Evolutionary conservation across 805 yeast species (phyloP), one percentile per base, ranked within the genome.

Genomic region (Teunomyces funiuensis): DNA sequence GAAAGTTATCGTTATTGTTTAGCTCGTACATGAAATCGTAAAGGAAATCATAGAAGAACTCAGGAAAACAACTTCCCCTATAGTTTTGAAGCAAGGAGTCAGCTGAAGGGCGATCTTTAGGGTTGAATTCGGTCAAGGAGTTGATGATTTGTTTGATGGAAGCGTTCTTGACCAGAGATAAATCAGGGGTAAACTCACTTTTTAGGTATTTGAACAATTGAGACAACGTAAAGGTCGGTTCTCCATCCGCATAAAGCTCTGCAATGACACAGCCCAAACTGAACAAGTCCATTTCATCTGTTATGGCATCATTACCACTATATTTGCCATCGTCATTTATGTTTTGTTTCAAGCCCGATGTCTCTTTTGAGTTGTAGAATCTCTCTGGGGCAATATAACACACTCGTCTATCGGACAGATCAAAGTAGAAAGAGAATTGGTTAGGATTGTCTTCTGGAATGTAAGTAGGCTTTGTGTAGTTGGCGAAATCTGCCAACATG

Each of bases 321-420:
- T 40, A 53, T 41, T 28, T 49, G 29, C 45, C 62, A 41, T 54
- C 54, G 31, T 61, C 64, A 36, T 53, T 53, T 16, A 53, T 46
- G 39, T 47, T 54, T 34, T 47, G 58, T 16, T 17, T 42, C 41
- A 39, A 44, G 27, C 22, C 40, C 6, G 58, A 43, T 22, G 55
- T 52, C 54, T 52, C 46, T 54, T 61, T 46, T 36, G 66, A 58
- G 29, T 46, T 65, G 52, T 53, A 70, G 54, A 93, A 91, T 49
- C 99, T 69, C 58, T 93, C 99, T 0, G 99, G 99, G 0, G 99
- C 98, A 31, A 93, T 61, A 60, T 91, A 91, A 61, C 99, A 93
- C 2, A 80, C 77, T 53, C 96, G 74, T 49, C 97, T 72, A 57
- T 80, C 87, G 2, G 95, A 85, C 2, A 91, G 87, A 63, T 93